Evolutionary conservation across 495 filamentous ascomycete genomes (phyloP), one percentile per base, ranked within the genome.

Genomic region (Cercophora sp.): DNA sequence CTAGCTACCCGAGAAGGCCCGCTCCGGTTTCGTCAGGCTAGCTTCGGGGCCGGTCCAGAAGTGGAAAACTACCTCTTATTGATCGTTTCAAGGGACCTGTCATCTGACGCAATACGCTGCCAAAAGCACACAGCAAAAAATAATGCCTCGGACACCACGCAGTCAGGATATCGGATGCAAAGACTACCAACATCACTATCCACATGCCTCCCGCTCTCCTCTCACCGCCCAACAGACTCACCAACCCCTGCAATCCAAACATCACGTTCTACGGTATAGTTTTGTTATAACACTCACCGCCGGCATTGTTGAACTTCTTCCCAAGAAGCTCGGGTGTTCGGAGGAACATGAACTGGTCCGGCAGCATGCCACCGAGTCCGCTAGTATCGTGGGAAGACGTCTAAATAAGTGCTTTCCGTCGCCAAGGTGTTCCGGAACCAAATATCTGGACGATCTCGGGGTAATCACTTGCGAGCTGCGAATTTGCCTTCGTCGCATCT

Each of bases 301-400:
- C 80, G n/a, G 67, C 70, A 54, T 91, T 82, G 64, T 91, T 83
- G 57, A 90, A 71, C 13, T 74, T 72, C 4, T 48, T 75, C 11
- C n/a, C n/a, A n/a, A 91, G 72, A 59, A 91, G 87, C 63, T 90
- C 83, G 0, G 87, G 74, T 1, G 80, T 72, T 2, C 70, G 65
- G 70, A 91, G 91, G 72, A 91, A 91, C 86, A 91, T 90, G 62
- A 87, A 91, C 59, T 64, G 74, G 36, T 70, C 69, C 59, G 80
- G 76, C 26, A 84, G 76, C 24, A 91, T 49, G 3, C 66, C 71
- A 63, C 85, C 59, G 67, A 91, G 90, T n/a, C 79, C 80, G 5
- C 64, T 73, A 0, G 87, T 91, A 60, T 91, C 76, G 61, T 91
- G 90, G 0, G 87, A 87, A 63, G 88, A 89, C 26, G 73, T n/a